Evolutionary conservation across 2,329 filamentous ascomycete species (phyloP).

Genomic region (Cladophialophora psammophila): DNA sequence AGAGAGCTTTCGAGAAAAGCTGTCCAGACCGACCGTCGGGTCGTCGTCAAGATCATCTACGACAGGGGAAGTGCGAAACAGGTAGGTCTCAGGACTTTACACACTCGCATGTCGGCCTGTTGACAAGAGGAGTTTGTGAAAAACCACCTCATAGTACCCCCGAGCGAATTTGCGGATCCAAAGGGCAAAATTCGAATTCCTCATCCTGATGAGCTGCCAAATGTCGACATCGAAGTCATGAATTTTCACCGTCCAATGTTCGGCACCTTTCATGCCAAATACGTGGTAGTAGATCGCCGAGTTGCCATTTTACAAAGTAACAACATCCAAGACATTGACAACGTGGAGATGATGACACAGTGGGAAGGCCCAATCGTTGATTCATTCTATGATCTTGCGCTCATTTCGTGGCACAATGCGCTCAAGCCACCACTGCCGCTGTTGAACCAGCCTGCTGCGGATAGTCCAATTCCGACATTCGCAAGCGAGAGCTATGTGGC

Average conservation of each 20-base stretch:
- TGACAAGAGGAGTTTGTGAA: conserved; percentile 50
- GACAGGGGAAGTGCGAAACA: conserved; percentile 73
- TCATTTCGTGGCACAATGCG: conserved; percentile 74
- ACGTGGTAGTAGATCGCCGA: conserved; percentile 76
- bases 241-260: conserved; percentile 74
- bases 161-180: conserved; percentile 64
- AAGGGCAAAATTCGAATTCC: conserved; percentile 65
- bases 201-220: conserved; percentile 68
- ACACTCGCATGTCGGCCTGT: conserved; percentile 52
- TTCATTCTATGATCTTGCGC: conserved; percentile 74
- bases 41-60: conserved; percentile 77
- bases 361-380: conserved; percentile 79
- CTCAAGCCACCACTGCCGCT: conserved; percentile 68
- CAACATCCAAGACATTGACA: conserved; percentile 80
- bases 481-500: conserved; percentile 27
- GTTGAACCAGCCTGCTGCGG: conserved; percentile 58
- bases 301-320: conserved; percentile 78
- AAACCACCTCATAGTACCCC: conserved; percentile 68
- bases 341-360: conserved; percentile 81
- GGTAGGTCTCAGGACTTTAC: conserved; percentile 40
- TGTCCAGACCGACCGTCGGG: conserved; percentile 61
- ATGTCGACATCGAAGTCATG: conserved; percentile 74
- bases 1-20: conserved; percentile 72
- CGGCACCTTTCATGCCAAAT: conserved; percentile 80
- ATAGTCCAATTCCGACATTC: conserved; percentile 40